phyloP scores from a whole-genome alignment of 495 filamentous ascomycete species.

The Penicillium egyptiacum region DNA sequence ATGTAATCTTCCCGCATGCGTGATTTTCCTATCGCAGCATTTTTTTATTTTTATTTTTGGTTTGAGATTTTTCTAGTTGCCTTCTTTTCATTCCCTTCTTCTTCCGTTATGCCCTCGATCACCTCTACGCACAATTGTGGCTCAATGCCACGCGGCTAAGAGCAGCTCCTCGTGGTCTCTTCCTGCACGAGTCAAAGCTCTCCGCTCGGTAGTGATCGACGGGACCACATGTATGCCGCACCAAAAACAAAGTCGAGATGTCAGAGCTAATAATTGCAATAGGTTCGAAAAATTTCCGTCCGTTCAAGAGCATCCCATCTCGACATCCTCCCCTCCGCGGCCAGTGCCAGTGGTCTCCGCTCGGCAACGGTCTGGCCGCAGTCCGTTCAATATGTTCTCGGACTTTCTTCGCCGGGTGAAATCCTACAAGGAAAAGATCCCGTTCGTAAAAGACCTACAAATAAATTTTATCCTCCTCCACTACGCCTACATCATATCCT shows the following conservation, averaged over 20 bases:
- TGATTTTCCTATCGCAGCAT: conserved; percentile 7
- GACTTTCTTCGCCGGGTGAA: conserved; percentile 24
- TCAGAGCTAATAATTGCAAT: conserved; percentile 4
- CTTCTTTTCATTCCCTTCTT: neutral
- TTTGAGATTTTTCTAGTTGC: neutral
- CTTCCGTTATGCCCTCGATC: neutral
- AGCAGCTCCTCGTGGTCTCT: conserved; percentile 16
- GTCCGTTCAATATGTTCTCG: conserved; percentile 35
- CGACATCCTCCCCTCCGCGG: conserved; percentile 9
- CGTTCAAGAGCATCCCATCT: conserved; percentile 14
- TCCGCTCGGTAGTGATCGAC: conserved; percentile 24
- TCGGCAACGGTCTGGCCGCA: conserved; percentile 18
- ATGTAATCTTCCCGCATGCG: conserved; percentile 7
- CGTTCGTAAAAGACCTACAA: conserved; percentile 49
- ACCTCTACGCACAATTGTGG: conserved; percentile 11
- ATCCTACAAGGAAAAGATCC: conserved; percentile 30
- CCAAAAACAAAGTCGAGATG: neutral
- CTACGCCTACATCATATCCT: conserved; percentile 76
- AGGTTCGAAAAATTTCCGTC: conserved; percentile 24
- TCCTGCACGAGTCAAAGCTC: conserved; percentile 21
- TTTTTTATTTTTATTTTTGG: neutral
- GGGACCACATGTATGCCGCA: conserved; percentile 21
- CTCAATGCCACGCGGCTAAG: conserved; percentile 28
- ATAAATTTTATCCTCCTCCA: conserved; percentile 87
- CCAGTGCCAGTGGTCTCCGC: conserved; percentile 14